phyloP scores from a whole-genome alignment of 768 basidiomycete genomes.

The Hydnomerulius pinastri region DNA sequence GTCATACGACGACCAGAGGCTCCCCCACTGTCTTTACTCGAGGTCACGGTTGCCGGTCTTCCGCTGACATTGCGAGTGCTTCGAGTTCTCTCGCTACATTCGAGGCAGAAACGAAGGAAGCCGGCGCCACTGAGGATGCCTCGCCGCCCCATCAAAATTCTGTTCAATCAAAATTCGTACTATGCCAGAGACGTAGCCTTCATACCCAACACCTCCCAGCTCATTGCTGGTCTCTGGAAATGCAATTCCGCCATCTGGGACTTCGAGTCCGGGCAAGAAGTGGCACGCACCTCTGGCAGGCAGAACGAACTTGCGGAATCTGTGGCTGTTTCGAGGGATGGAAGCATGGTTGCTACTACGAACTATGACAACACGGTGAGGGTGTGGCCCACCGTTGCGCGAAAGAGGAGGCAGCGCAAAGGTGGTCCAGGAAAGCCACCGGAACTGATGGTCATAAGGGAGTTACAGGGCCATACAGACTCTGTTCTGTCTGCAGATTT shows the following conservation, averaged over 20 bases:
- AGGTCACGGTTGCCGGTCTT: too few relatives aligned
- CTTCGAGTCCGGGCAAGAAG: neutral
- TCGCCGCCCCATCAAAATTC: too few relatives aligned
- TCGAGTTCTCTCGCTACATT: too few relatives aligned
- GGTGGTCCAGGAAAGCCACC: neutral
- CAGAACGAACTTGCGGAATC: neutral
- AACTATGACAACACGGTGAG: neutral
- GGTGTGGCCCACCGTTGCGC: neutral
- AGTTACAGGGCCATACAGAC: neutral
- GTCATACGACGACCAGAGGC: too few relatives aligned
- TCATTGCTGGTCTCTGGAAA: neutral
- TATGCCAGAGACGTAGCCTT: too few relatives aligned
- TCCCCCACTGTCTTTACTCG: too few relatives aligned
- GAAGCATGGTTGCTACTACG: neutral
- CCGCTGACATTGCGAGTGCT: too few relatives aligned
- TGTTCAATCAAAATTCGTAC: too few relatives aligned
- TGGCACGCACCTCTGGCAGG: neutral
- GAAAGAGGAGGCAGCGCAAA: neutral
- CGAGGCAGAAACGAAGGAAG: too few relatives aligned
- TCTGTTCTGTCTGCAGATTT: neutral
- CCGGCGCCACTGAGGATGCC: too few relatives aligned
- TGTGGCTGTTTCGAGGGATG: neutral
- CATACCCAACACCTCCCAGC: too few relatives aligned
- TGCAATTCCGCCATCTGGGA: neutral
- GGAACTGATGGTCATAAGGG: neutral